phyloP scores from a whole-genome alignment of 2,329 filamentous ascomycete genomes.

The Lasiodiplodia sp. region DNA sequence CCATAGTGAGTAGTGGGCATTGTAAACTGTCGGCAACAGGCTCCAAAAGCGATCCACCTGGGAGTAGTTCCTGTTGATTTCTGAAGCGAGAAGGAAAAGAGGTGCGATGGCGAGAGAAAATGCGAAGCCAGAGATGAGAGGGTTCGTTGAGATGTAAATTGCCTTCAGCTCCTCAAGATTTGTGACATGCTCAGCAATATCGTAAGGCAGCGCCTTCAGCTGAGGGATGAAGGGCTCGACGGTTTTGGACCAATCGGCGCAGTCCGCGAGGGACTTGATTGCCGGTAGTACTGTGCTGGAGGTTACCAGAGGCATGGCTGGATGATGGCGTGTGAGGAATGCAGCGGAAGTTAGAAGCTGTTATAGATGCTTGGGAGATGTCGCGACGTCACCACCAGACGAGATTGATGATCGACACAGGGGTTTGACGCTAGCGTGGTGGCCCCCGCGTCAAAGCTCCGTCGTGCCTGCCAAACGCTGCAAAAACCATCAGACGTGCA shows the following conservation, averaged over 20 bases:
- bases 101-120: slow-evolving; percentile 74
- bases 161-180: slow-evolving; percentile 69
- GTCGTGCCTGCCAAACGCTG: slow-evolving; percentile 16
- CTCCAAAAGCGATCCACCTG: slow-evolving; percentile 95
- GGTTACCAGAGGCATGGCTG: slow-evolving; percentile 20
- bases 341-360: slow-evolving; percentile 4
- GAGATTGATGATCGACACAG: slow-evolving; percentile 21
- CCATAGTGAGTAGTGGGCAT: slow-evolving; percentile 84
- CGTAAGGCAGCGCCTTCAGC: slow-evolving; percentile 55
- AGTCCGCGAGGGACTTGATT: slow-evolving; percentile 75
- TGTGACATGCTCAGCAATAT: slow-evolving; percentile 62
- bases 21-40: slow-evolving; percentile 84
- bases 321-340: neutral
- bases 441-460: slow-evolving; percentile 22
- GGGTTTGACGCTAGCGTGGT: slow-evolving; percentile 13
- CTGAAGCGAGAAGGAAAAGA: slow-evolving; percentile 77
- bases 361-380: neutral
- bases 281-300: slow-evolving; percentile 70
- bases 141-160: slow-evolving; percentile 86
- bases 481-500: slow-evolving; percentile 19
- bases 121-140: slow-evolving; percentile 76
- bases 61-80: slow-evolving; percentile 94
- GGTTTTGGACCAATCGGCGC: slow-evolving; percentile 76
- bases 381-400: slow-evolving; percentile 25
- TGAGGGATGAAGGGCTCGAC: slow-evolving; percentile 79